Percentiles rank a stretch among this genome's conserved stretches.
These are phyloP conservation scores for Alternaria metachromatica DNA, from an alignment of 2,329 filamentous ascomycete species.

Conservation along the genomic window DNA sequence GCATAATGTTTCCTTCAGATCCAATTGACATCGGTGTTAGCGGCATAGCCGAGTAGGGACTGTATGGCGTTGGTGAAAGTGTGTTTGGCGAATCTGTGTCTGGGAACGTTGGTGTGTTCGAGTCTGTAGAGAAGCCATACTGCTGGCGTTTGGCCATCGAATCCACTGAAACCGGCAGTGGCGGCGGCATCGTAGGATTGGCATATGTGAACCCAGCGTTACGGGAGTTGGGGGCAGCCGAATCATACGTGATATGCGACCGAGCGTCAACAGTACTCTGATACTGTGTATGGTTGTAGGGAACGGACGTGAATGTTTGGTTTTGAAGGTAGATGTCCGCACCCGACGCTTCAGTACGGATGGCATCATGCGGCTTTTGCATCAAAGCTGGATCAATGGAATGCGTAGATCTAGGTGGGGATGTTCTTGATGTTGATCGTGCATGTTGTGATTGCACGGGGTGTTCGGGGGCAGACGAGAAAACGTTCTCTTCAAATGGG, in stretches of 20 bases:
- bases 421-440: conserved; percentile 33
- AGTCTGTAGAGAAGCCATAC: conserved; percentile 33
- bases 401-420: conserved; percentile 26
- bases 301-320: conserved; percentile 12
- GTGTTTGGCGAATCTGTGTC: conserved; percentile 49
- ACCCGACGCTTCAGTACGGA: conserved; percentile 18
- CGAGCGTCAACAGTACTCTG: conserved; percentile 32
- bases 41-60: conserved; percentile 53
- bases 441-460: conserved; percentile 27
- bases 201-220: conserved; percentile 19
- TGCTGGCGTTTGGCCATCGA: conserved; percentile 29
- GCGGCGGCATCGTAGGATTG: conserved; percentile 40
- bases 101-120: conserved; percentile 29
- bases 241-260: conserved; percentile 22
- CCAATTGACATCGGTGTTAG: conserved; percentile 53
- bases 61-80: conserved; percentile 50
- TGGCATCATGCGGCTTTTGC: conserved; percentile 19
- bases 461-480: conserved; percentile 26
- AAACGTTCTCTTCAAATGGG: conserved; percentile 35
- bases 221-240: conserved; percentile 24
- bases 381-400: conserved; percentile 39
- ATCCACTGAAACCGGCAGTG: conserved; percentile 23
- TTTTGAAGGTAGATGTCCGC: conserved; percentile 20
- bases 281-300: conserved; percentile 27
- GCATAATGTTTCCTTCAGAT: conserved; percentile 39